phyloP scores from a whole-genome alignment of 352 stramenopile species.

The Pythium rhizo-oryzae region DNA sequence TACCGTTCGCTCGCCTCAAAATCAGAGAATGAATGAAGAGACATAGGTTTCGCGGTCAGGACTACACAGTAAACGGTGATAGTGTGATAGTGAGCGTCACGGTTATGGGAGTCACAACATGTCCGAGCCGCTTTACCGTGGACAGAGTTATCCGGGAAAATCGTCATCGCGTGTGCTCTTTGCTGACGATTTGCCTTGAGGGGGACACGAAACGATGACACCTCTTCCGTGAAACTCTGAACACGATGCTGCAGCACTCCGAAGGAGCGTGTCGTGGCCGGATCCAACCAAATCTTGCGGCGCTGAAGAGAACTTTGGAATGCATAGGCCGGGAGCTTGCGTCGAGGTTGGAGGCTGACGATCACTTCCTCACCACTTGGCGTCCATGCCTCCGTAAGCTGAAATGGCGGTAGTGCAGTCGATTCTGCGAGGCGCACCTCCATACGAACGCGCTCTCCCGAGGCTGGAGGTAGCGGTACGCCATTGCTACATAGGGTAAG shows the following conservation, averaged over 20 bases:
- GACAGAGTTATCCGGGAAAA: constrained; percentile 63
- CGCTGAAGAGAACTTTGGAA: constrained; percentile 42
- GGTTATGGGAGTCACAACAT: neutral
- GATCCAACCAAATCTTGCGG: constrained; percentile 66
- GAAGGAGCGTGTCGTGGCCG: constrained; percentile 58
- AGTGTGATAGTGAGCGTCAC: neutral
- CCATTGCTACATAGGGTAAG: constrained; percentile 48
- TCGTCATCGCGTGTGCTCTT: constrained; percentile 48
- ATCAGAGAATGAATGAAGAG: constrained; percentile 59
- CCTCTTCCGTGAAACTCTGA: constrained; percentile 61
- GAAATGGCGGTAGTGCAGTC: constrained; percentile 41
- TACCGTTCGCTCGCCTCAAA: constrained; percentile 49
- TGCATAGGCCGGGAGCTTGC: constrained; percentile 28
- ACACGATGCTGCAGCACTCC: constrained; percentile 56
- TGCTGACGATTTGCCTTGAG: constrained; percentile 62
- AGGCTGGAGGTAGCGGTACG: constrained; percentile 48
- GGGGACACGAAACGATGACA: constrained; percentile 68
- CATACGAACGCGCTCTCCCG: constrained; percentile 38
- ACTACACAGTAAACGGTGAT: constrained; percentile 29
- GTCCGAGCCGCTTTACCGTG: constrained; percentile 39
- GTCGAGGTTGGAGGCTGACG: constrained; percentile 20
- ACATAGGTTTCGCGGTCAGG: constrained; percentile 55
- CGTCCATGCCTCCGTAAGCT: constrained; percentile 29
- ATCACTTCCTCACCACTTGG: constrained; percentile 11
- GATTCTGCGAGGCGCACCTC: constrained; percentile 47